phyloP scores from a whole-genome alignment of 306 rosid genomes.

The Mimosa bimucronata region DNA sequence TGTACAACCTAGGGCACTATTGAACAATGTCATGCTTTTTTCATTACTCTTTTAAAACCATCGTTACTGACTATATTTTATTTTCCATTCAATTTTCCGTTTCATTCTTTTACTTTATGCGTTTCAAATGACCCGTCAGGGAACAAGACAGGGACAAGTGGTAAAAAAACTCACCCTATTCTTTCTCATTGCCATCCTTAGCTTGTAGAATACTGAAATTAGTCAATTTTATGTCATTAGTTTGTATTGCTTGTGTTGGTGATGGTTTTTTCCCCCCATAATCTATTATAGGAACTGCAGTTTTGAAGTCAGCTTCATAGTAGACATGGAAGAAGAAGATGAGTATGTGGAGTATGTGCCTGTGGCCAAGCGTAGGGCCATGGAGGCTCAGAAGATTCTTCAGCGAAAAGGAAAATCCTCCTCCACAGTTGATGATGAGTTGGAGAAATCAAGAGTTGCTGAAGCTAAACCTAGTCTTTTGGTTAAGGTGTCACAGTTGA shows the following conservation, averaged over 20 bases:
- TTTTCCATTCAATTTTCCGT: not conserved
- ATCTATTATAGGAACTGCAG: not conserved
- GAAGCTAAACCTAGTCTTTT: slow-evolving; percentile 89
- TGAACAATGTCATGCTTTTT: not conserved
- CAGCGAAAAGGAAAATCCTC: slow-evolving; percentile 70
- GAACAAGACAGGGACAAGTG: not conserved
- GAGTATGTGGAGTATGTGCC: slow-evolving; percentile 78
- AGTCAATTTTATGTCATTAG: not conserved
- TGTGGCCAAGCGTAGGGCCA: slow-evolving; percentile 85
- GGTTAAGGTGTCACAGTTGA: slow-evolving; percentile 79
- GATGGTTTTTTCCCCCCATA: not conserved
- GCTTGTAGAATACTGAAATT: not conserved
- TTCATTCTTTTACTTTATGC: not conserved
- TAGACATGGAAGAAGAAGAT: slow-evolving; percentile 69
- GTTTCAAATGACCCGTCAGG: not conserved
- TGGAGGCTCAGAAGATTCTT: slow-evolving; percentile 87
- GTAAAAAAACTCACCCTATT: not conserved
- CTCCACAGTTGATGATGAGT: slow-evolving; percentile 67
- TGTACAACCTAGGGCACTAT: too few relatives aligned
- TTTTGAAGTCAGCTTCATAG: slow-evolving; percentile 4
- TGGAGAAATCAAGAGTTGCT: slow-evolving; percentile 56
- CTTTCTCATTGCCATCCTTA: not conserved
- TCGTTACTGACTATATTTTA: not conserved
- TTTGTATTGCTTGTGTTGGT: not conserved
- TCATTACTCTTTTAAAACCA: not conserved